Conservation (phyloP, 495 filamentous ascomycete species). For the Tuber indicum region DNA sequence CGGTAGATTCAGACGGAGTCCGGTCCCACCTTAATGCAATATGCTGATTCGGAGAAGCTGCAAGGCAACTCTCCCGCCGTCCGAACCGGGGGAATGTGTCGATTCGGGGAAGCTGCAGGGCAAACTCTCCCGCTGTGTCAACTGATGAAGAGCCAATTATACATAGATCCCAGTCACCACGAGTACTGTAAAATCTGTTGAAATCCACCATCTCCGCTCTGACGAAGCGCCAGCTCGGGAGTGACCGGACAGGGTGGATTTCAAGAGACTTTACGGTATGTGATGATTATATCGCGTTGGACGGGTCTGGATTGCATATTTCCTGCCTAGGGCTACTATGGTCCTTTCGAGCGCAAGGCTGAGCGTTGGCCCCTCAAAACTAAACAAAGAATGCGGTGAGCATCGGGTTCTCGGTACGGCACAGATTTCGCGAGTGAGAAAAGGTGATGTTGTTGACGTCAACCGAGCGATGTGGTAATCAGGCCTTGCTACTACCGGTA, state of each 20-base stretch:
- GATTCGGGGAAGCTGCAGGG: not conserved
- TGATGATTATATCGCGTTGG: not conserved
- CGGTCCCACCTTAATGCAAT: not conserved
- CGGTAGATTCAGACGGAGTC: not conserved
- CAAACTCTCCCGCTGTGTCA: not conserved
- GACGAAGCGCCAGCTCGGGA: no score
- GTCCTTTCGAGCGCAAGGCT: not conserved
- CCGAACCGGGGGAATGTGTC: not conserved
- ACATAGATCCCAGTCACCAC: not conserved
- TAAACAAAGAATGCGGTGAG: not conserved
- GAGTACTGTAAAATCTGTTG: no score
- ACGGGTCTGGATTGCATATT: not conserved
- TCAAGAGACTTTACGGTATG: no score
- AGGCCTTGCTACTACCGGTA: not conserved
- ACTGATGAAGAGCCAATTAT: not conserved
- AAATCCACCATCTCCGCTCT: no score
- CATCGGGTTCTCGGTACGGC: not conserved
- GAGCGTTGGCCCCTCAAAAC: not conserved
- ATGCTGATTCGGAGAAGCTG: not conserved
- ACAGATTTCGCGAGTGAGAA: not conserved
- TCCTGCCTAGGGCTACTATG: not conserved
- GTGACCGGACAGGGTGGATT: no score
- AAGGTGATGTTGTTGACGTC: not conserved
- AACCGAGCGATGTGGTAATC: not conserved
- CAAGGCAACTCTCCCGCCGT: not conserved